Percentiles rank a stretch among this genome's conserved stretches.
Evolutionary conservation across 2,329 filamentous ascomycete species (phyloP).

Genomic region (Talaromyces sp.): DNA sequence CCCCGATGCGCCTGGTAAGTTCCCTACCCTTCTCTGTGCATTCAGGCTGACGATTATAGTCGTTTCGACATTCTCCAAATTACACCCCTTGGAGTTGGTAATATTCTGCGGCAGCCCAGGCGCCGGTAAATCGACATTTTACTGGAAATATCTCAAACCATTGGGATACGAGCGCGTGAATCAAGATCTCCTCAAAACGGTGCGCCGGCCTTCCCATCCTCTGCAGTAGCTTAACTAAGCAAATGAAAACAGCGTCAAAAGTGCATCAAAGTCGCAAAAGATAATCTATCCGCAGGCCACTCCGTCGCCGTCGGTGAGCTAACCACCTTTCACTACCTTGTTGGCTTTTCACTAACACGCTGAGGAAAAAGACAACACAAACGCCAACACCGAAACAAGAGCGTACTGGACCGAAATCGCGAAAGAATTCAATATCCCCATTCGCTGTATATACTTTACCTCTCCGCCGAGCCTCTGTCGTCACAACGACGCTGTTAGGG

Average conservation of each 20-base stretch:
- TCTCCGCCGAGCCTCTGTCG: slow-evolving; percentile 66
- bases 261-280: slow-evolving; percentile 68
- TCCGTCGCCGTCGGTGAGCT: slow-evolving; percentile 71
- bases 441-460: slow-evolving; percentile 83
- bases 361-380: slow-evolving; percentile 78
- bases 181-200: slow-evolving; percentile 79
- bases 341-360: background rate
- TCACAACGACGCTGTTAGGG: slow-evolving; percentile 84
- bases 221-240: background rate
- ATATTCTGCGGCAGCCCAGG: slow-evolving; percentile 86
- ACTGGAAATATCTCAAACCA: slow-evolving; percentile 71
- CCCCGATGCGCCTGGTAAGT: slow-evolving; percentile 34
- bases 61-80: slow-evolving; percentile 52
- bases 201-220: slow-evolving; percentile 26
- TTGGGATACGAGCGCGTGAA: slow-evolving; percentile 82
- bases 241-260: slow-evolving; percentile 50
- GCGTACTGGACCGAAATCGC: slow-evolving; percentile 76
- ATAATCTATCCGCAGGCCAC: slow-evolving; percentile 60
- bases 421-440: slow-evolving; percentile 64
- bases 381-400: slow-evolving; percentile 74
- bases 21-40: background rate
- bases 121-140: slow-evolving; percentile 89
- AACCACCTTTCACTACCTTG: too few species aligned
- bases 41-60: slow-evolving; percentile 17
- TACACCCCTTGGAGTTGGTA: slow-evolving; percentile 68